A percentile compares a stretch with the other conserved stretches of the same genome.
Evolutionary conservation across 202 grass and related monocot species (phyloP).

Genomic region (Schoenoplectus triqueter): DNA sequence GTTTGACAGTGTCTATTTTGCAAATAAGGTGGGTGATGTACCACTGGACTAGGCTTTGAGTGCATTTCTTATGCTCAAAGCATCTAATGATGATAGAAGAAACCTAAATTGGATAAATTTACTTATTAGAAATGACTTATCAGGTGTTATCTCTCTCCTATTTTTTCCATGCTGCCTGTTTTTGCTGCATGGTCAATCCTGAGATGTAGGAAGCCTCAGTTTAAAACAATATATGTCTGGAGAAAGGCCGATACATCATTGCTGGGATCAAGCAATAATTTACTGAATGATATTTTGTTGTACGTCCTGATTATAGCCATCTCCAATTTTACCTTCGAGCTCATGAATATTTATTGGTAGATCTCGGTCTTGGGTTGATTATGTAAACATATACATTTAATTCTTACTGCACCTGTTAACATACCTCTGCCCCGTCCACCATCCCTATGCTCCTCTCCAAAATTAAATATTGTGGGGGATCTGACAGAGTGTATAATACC

Average conservation of each 20-base stretch:
- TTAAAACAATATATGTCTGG: constrained; percentile 70
- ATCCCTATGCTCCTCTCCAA: no score
- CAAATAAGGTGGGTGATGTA: constrained; percentile 60
- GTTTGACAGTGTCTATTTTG: constrained; percentile 71
- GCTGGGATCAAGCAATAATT: constrained; percentile 59
- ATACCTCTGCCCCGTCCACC: not conserved
- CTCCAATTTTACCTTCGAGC: not conserved
- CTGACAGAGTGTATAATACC: not conserved
- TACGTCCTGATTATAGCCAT: constrained; percentile 11
- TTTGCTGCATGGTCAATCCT: constrained; percentile 62
- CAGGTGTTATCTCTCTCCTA: constrained; percentile 45
- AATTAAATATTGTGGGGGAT: not conserved
- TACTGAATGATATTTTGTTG: not conserved
- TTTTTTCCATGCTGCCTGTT: constrained; percentile 53
- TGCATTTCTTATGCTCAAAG: constrained; percentile 65
- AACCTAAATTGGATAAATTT: constrained; percentile 52
- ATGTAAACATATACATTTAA: constrained; percentile 31
- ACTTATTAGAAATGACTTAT: constrained; percentile 45
- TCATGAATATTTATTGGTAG: constrained; percentile 22
- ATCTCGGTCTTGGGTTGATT: constrained; percentile 17
- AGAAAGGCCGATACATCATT: constrained; percentile 77
- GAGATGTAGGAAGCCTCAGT: constrained; percentile 57
- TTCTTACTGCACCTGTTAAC: not conserved
- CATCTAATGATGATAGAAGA: constrained; percentile 47
- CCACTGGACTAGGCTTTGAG: constrained; percentile 90